Evolutionary conservation across 805 yeast species (phyloP).

Genomic region (Kuraishia floccosa): DNA sequence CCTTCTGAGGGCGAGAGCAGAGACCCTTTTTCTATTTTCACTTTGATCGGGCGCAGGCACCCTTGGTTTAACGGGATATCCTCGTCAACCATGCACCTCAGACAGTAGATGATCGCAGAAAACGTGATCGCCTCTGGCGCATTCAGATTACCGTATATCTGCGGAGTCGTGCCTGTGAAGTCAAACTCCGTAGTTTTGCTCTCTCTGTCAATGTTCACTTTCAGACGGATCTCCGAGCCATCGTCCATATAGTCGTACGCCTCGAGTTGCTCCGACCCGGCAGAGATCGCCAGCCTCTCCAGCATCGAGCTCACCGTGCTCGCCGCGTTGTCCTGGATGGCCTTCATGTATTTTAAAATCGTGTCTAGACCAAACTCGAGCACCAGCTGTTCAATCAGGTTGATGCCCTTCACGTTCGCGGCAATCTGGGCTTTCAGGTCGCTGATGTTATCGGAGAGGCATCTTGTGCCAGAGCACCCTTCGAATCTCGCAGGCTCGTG

Average conservation of each 20-base stretch:
- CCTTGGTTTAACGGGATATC: slow-evolving; percentile 94
- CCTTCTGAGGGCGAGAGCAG: slow-evolving; percentile 63
- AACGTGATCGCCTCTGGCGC: slow-evolving; percentile 88
- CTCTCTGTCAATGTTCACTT: slow-evolving; percentile 34
- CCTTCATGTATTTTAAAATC: slow-evolving; percentile 66
- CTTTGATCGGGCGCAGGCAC: slow-evolving; percentile 68
- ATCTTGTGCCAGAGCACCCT: slow-evolving; percentile 85
- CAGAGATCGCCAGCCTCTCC: slow-evolving; percentile 29
- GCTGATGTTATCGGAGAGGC: slow-evolving; percentile 72
- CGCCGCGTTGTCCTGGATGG: slow-evolving; percentile 74
- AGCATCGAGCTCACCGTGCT: slow-evolving; percentile 50
- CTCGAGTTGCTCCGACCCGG: slow-evolving; percentile 23
- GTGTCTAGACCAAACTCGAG: slow-evolving; percentile 48
- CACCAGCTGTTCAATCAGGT: slow-evolving; percentile 46
- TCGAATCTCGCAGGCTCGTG: slow-evolving; percentile 72
- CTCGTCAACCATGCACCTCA: slow-evolving; percentile 74
- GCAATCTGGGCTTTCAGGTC: slow-evolving; percentile 82
- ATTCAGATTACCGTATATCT: slow-evolving; percentile 80
- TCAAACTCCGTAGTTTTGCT: slow-evolving; percentile 65
- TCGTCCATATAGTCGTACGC: slow-evolving; percentile 72
- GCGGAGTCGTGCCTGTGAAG: slow-evolving; percentile 79
- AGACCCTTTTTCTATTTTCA: slow-evolving; percentile 51
- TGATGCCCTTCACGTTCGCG: slow-evolving; percentile 80
- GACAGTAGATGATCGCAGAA: slow-evolving; percentile 80
- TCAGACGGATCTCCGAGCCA: slow-evolving; percentile 56